Base-by-base conservation (phyloP, 108 stramenopile species). In the Craspedostauros australis region DNA sequence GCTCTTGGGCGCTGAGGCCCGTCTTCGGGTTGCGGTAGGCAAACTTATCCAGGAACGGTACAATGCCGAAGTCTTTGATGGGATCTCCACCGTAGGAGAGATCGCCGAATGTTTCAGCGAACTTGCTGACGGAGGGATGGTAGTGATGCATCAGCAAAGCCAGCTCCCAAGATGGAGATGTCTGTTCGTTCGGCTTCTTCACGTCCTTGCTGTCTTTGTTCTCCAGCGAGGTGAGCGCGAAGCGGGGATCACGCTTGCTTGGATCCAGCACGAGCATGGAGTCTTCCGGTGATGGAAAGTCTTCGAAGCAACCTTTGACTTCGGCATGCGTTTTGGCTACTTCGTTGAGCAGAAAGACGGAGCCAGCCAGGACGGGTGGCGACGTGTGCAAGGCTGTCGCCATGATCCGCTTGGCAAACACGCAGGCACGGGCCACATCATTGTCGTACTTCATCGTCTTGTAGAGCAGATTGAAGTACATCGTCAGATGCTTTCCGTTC, bases 11-110 rank as follows among this genome's bases (percentile, higher is more conserved):
- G 50, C 71, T 58, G 54, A 75, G 66, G 59, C 49, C 31, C 15
- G 88, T 64, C 63, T 97, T 97, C 8, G 97, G 97, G 59, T 98
- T 96, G n/a, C 91, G 77, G 65, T 93, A 98, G n/a, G 95, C 96
- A 73, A 99, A 95, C 60, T 96, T 87, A 61, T 99, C 94, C 34
- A 99, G 76, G 57, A 99, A 99, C 0, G 95, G 76, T 11, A 73
- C 70, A 29, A 96, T 55, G 7, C 76, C 73, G 60, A 99, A 97
- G 62, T 99, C 99, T 51, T 72, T 70, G 20, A 98, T 69, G 9
- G 97, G 99, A 65, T 99, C 97, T 20, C 97, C 97, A 38, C 40
- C 54, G 69, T 96, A 99, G 8, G 57, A 39, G 42, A 96, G 78
- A 7, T 63, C 39, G 20, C 72, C 77, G 31, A 94, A 48, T 2